Base-by-base conservation (phyloP, 192 early-diverging fungal genomes). In the Backusella australiensis region DNA sequence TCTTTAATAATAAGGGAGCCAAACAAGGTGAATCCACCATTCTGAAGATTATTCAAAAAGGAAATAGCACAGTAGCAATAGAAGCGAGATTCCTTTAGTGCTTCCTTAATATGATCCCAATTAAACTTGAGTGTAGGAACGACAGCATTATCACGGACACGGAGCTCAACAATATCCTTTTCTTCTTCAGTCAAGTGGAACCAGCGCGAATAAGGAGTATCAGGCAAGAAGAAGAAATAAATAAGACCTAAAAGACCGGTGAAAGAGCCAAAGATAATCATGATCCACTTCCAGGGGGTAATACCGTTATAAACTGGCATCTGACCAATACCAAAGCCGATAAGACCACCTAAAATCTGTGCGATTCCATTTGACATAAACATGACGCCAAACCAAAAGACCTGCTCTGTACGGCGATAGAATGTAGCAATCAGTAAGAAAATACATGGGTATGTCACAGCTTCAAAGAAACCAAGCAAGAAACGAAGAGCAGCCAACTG, bases 381-480 rank as follows among this genome's bases (percentile, higher is more conserved):
- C 53, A 74, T 38, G 11, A 36, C 67, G 35, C 78, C 73, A 68
- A 79, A 19, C n/a, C 66, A 34, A 63, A 63, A 63, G 21, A 35
- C 46, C 32, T 68, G 32, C 53, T 78, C 77, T 46, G 36, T 32
- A 21, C 72, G 72, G 19, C 77, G 77, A 52, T 69, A 78, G 12
- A 78, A 52, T 4, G 70, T 77, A 29, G 63, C 46, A 34, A 73
- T 49, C 21, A 78, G 38, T 34, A 78, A 52, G 7, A 78, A 66
- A 14, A 66, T 46, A n/a, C 72, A 46, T 7, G 77, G 77, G 9
- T 74, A 67, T 4, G 49, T 42, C 0, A 72, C 72, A 2, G 70
- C 77, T 42, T 78, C 77, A 46, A 78, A 74, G n/a, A 78, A 42
- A 69, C 77, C 77, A 41, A 78, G 67, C 11, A 74, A 67, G 44